Evolutionary conservation across 495 filamentous ascomycete genomes (phyloP).

Genomic region (Darksidea phi): DNA sequence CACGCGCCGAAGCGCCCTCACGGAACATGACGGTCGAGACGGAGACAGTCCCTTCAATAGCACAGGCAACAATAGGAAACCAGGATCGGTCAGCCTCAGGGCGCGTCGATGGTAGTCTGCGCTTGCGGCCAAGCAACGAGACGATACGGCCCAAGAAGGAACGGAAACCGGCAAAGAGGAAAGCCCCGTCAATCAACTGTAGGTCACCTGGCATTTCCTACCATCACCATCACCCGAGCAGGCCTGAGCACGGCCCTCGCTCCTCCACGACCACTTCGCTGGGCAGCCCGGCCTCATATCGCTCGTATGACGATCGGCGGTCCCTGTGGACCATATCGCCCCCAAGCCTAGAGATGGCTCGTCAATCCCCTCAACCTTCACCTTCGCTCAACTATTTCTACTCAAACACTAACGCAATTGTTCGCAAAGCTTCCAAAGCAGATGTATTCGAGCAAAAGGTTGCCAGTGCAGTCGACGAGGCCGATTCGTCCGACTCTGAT

Average conservation of each 20-base stretch:
- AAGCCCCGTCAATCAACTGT: constrained; percentile 70
- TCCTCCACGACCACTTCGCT: constrained; percentile 12
- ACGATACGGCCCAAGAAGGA: constrained; percentile 92
- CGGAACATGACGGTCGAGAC: constrained; percentile 98
- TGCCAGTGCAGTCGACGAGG: constrained; percentile 87
- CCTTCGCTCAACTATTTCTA: constrained; percentile 31
- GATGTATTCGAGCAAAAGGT: constrained; percentile 98
- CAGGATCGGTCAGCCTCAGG: constrained; percentile 57
- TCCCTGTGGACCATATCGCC: constrained; percentile 16
- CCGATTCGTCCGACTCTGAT: constrained; percentile 92
- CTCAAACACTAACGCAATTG: constrained; percentile 36
- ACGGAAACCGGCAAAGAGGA: constrained; percentile 73
- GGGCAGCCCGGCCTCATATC: constrained; percentile 25
- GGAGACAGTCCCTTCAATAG: constrained; percentile 89
- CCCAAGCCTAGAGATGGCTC: constrained; percentile 23
- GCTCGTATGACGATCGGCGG: constrained; percentile 27
- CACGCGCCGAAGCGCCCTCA: constrained; percentile 70
- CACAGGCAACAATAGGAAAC: constrained; percentile 76
- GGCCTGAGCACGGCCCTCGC: constrained; percentile 9
- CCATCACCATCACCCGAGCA: constrained; percentile 30
- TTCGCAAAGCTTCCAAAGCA: constrained; percentile 75
- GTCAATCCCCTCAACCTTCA: constrained; percentile 10
- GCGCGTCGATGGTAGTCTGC: constrained; percentile 68
- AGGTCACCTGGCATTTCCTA: constrained; percentile 46
- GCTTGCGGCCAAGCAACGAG: constrained; percentile 84